Conservation (phyloP, 805 yeast species). For the Suhomyces emberorum region DNA sequence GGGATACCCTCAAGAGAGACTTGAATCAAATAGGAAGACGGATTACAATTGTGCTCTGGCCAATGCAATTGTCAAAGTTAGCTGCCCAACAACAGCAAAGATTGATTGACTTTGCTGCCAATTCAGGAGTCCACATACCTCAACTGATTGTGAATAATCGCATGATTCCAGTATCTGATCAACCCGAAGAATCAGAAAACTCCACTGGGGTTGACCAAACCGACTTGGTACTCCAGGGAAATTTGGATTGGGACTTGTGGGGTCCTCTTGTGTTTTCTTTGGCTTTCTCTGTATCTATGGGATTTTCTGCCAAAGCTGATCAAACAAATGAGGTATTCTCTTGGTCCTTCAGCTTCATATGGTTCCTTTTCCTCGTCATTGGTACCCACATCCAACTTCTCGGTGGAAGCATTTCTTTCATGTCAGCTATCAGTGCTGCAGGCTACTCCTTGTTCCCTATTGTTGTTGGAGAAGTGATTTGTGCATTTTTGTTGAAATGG, state of each 20-base stretch:
- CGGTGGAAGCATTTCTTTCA: constrained; percentile 59
- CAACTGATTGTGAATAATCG: constrained; percentile 27
- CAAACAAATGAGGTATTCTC: constrained; percentile 56
- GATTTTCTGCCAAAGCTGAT: constrained; percentile 41
- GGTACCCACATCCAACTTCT: constrained; percentile 65
- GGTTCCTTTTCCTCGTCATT: constrained; percentile 59
- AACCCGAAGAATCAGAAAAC: constrained; percentile 15
- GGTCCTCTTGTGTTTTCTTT: constrained; percentile 68
- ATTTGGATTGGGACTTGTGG: constrained; percentile 63
- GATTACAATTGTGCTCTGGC: constrained; percentile 42
- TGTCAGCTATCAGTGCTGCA: constrained; percentile 65
- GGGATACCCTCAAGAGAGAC: constrained; percentile 47
- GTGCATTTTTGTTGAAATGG: constrained; percentile 45
- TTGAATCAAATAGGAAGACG: constrained; percentile 33
- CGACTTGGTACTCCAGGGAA: constrained; percentile 11
- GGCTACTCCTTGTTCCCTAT: constrained; percentile 72
- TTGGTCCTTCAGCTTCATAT: constrained; percentile 58
- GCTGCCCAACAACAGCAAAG: constrained; percentile 34
- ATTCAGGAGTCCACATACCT: constrained; percentile 36
- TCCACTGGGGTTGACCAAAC: constrained; percentile 22
- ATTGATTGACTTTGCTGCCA: constrained; percentile 32
- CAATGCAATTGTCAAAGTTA: constrained; percentile 35
- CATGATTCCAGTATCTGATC: constrained; percentile 24
- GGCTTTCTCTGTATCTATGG: constrained; percentile 50
- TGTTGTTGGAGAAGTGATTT: constrained; percentile 48